Percentiles rank a stretch among this genome's conserved stretches.
phyloP scores from a whole-genome alignment of 2,329 filamentous ascomycete species.

The Claviceps pusilla region DNA sequence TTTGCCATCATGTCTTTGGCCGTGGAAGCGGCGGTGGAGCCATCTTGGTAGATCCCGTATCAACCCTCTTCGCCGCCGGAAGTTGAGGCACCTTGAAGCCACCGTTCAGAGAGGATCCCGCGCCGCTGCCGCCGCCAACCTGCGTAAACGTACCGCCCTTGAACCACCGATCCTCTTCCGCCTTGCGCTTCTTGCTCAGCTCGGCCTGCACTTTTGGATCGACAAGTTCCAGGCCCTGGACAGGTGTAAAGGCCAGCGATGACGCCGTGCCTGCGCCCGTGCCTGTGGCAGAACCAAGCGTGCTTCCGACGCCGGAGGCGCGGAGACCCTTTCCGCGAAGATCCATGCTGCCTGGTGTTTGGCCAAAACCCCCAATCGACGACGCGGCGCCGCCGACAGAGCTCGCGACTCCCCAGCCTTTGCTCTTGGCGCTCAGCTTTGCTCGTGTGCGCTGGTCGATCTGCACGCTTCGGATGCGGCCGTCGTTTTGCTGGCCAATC shows the following conservation, averaged over 20 bases:
- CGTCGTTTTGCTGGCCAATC: slow-evolving; percentile 80
- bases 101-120: slow-evolving; percentile 27
- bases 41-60: slow-evolving; percentile 22
- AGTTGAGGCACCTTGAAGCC: slow-evolving; percentile 74
- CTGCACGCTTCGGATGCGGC: slow-evolving; percentile 74
- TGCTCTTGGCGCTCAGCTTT: slow-evolving; percentile 87
- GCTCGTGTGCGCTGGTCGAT: slow-evolving; percentile 87
- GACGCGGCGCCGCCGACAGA: slow-evolving; percentile 55
- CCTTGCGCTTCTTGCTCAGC: slow-evolving; percentile 77
- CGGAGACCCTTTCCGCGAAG: slow-evolving; percentile 68
- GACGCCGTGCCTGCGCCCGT: slow-evolving; percentile 73
- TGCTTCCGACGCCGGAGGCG: slow-evolving; percentile 65
- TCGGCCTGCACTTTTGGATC: slow-evolving; percentile 85
- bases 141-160: slow-evolving; percentile 96
- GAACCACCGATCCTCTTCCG: slow-evolving; percentile 92
- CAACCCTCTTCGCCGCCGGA: slow-evolving; percentile 56
- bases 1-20: neutral
- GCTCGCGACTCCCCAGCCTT: slow-evolving; percentile 75
- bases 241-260: slow-evolving; percentile 81
- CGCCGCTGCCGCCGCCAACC: slow-evolving; percentile 33
- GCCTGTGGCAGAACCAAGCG: slow-evolving; percentile 44
- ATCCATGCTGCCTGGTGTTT: slow-evolving; percentile 44
- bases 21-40: slow-evolving; percentile 17
- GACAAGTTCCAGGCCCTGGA: slow-evolving; percentile 87
- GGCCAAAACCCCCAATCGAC: slow-evolving; percentile 65